A percentile compares a stretch with the other conserved stretches of the same genome.
Evolutionary conservation across 257 asterid genomes (phyloP).

Genomic region (Hygrophila difformis): DNA sequence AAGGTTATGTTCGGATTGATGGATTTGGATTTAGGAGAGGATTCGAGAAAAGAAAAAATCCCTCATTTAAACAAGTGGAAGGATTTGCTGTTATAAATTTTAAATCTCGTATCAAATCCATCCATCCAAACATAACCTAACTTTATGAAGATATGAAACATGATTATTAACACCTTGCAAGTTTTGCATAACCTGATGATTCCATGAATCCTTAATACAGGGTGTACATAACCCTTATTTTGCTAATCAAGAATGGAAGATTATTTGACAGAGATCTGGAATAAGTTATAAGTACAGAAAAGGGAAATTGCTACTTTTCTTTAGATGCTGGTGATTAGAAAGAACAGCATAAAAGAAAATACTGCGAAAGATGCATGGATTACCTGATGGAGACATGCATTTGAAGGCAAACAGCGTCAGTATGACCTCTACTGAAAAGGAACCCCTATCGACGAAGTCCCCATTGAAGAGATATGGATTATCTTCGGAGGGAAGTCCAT

Average conservation of each 20-base stretch:
- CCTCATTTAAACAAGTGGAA: no score
- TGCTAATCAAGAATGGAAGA: slow-evolving; percentile 3
- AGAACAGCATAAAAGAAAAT: slow-evolving; percentile 3
- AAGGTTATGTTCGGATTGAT: no score
- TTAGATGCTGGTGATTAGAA: slow-evolving; percentile 3
- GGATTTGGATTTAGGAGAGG: no score
- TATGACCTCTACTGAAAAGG: slow-evolving; percentile 89
- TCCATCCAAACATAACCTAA: no score
- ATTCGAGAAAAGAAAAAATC: no score
- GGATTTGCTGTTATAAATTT: no score
- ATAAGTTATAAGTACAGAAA: no score
- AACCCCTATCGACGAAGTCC: slow-evolving; percentile 97
- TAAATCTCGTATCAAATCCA: no score
- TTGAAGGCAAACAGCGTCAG: slow-evolving; percentile 91
- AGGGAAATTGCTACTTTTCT: no score
- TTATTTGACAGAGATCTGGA: background rate
- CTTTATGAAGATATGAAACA: no score
- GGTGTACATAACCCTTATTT: background rate
- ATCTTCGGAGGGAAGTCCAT: slow-evolving; percentile 96
- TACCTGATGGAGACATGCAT: slow-evolving; percentile 99
- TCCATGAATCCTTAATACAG: slow-evolving; percentile 2
- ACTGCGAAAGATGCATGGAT: slow-evolving; percentile 9
- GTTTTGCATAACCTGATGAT: background rate
- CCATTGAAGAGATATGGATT: slow-evolving; percentile 98
- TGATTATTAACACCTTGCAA: background rate